phyloP scores from a whole-genome alignment of 2,329 filamentous ascomycete species.

The Claviceps monticola region DNA sequence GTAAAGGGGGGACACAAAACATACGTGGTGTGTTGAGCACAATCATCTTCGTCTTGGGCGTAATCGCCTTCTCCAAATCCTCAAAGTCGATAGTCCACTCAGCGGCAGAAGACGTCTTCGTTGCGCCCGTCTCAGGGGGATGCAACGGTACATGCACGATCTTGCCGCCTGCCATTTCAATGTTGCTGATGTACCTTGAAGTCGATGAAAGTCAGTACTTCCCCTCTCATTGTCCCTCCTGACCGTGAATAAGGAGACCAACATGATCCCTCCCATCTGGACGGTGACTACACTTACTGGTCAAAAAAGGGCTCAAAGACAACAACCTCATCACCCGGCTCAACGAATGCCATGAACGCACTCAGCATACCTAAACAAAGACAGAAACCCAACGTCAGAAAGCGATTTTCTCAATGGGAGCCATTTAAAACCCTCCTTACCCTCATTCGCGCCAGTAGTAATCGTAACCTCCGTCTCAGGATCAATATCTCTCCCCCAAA shows the following conservation, averaged over 20 bases:
- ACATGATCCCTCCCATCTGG: no score
- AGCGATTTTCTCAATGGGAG: neutral
- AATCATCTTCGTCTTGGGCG: slow-evolving; percentile 86
- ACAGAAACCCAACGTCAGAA: neutral
- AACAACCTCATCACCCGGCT: slow-evolving; percentile 90
- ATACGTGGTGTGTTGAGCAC: slow-evolving; percentile 63
- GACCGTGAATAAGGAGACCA: neutral
- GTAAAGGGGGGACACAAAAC: slow-evolving; percentile 3
- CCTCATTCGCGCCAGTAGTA: slow-evolving; percentile 83
- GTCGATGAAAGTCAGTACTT: neutral
- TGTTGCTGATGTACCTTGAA: slow-evolving; percentile 69
- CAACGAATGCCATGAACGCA: slow-evolving; percentile 95
- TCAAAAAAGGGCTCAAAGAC: slow-evolving; percentile 98
- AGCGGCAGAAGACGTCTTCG: slow-evolving; percentile 66
- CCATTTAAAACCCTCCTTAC: neutral
- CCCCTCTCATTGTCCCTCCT: neutral
- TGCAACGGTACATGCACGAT: slow-evolving; percentile 93
- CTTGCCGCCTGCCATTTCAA: slow-evolving; percentile 92
- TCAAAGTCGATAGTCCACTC: slow-evolving; percentile 84
- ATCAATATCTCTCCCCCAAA: slow-evolving; percentile 69
- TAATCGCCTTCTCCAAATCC: slow-evolving; percentile 69
- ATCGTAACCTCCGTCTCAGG: slow-evolving; percentile 90
- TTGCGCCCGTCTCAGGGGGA: slow-evolving; percentile 67
- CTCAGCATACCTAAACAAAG: slow-evolving; percentile 57
- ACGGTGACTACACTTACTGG: slow-evolving; percentile 39